Base-by-base conservation (phyloP, 768 basidiomycete genomes). In the Tylopilus cervinicoccineus region DNA sequence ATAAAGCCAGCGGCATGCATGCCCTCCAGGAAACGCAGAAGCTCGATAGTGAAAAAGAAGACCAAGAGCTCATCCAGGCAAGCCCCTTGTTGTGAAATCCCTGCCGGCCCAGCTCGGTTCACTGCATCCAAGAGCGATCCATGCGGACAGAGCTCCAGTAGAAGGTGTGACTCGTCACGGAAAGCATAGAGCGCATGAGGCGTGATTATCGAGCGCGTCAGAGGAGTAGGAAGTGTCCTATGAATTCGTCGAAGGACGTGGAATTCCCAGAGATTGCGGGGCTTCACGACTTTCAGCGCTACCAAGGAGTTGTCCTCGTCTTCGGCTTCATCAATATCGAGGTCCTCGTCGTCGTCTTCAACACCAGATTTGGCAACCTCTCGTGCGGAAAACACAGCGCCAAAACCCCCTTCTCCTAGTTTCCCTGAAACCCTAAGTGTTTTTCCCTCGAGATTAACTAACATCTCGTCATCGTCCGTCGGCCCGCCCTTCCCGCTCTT, bases 371-470 rank as follows among this genome's bases (percentile, higher is more conserved):
- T 68, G 17, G 56, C 48, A 60, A 73, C 44, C 61, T 84, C 77
- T 47, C 78, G 76, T 4, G 88, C 90, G 52, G 86, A 80, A 73
- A 95, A 99, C n/a, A 99, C 96, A 4, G 86, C 80, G 3, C 95
- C 96, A 58, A 95, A 99, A 0, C 94, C 92, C 6, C 96, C 96
- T 70, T 99, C 96, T 16, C 96, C 96, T 20, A 99, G 76, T 66
- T 98, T 99, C 52, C 87, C 87, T 4, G 76, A 70, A 5, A 97
- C 81, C 45, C 77, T 78, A 60, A 88, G 92, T 44, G 72, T 72
- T 49, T 77, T 78, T 4, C 76, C 84, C 38, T 75, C 75, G n/a
- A 97, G 70, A 16, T 69, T 70, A 34, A 98, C 63, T 19, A 77
- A 58, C 63, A 86, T 76, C 20, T 61, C 65, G 31, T 70, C 68